These are phyloP conservation scores for Pythium angustatum DNA, from an alignment of 352 stramenopile species.

Conservation along the genomic window DNA sequence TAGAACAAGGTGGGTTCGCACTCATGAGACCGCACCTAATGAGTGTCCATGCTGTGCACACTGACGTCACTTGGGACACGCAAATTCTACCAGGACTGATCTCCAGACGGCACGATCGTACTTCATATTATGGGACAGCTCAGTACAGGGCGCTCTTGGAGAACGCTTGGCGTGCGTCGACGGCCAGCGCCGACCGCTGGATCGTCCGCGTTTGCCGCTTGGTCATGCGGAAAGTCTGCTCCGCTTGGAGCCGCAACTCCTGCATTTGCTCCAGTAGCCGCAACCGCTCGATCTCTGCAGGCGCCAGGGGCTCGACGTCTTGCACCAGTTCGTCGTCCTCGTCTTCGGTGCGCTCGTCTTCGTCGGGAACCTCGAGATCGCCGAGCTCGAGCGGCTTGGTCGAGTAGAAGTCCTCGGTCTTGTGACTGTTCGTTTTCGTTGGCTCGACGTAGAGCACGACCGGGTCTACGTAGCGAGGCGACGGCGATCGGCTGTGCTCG, in stretches of 20 bases:
- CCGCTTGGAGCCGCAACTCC: slow-evolving; percentile 6
- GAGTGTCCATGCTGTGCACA: neutral
- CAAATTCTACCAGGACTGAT: neutral
- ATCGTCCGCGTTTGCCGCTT: slow-evolving; percentile 4
- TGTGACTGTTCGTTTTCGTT: neutral
- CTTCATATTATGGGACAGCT: neutral
- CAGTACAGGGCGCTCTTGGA: slow-evolving; percentile 12
- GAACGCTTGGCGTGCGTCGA: neutral
- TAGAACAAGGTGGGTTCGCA: neutral
- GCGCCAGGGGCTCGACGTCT: neutral
- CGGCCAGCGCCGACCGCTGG: slow-evolving; percentile 2
- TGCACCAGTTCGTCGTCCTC: neutral
- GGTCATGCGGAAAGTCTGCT: slow-evolving; percentile 13
- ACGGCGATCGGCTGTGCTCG: neutral
- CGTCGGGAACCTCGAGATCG: neutral
- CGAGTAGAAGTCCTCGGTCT: neutral
- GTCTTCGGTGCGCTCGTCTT: neutral
- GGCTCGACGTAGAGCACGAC: neutral
- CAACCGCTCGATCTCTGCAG: neutral
- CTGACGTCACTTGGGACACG: neutral
- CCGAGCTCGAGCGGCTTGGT: neutral
- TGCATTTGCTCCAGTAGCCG: slow-evolving; percentile 15
- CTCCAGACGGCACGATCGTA: neutral
- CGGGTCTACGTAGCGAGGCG: no score
- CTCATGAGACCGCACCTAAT: no score